Base-by-base conservation (phyloP, 1,139 yeast genomes). In the Magnusiomyces sp. region DNA sequence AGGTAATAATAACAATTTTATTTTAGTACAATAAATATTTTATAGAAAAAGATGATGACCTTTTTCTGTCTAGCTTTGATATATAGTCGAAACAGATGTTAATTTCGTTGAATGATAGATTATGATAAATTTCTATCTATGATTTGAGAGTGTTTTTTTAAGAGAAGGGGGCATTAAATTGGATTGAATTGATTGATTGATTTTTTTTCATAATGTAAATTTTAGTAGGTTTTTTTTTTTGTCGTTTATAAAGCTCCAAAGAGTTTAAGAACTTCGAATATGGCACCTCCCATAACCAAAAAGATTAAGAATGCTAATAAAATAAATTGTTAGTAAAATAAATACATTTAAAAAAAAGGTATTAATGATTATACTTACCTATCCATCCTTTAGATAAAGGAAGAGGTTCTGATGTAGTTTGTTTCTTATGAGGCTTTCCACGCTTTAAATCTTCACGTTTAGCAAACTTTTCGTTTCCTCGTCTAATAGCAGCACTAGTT, bases 201-300 rank as follows among this genome's bases (percentile, higher is more conserved):
- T n/a, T n/a, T n/a, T n/a, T n/a, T n/a, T n/a, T n/a, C n/a, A n/a
- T n/a, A n/a, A n/a, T n/a, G n/a, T n/a, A n/a, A n/a, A n/a, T n/a
- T n/a, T n/a, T n/a, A n/a, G n/a, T n/a, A n/a, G n/a, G n/a, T n/a
- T 23, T n/a, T 17, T 41, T n/a, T n/a, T 41, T 16, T 19, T n/a
- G 6, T 11, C 13, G 34, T 9, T 52, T 56, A 61, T 48, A 57
- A 55, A 17, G 58, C 32, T n/a, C 64, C 64, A 20, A 67, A 48
- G 42, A 67, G 48, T 46, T 59, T 53, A 33, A 86, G 56, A 49
- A 88, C 59, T 65, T 88, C 95, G 47, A 89, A 72, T 11, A 86
- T 56, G 54, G 92, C 95, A 58, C 95, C 95, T 53, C 96, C 96
- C 55, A 84, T 74, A 5, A 89, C 75, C 58, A 88, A 72, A 65